Conservation (phyloP, 108 stramenopile species). For the Stephanodiscus triporus region DNA sequence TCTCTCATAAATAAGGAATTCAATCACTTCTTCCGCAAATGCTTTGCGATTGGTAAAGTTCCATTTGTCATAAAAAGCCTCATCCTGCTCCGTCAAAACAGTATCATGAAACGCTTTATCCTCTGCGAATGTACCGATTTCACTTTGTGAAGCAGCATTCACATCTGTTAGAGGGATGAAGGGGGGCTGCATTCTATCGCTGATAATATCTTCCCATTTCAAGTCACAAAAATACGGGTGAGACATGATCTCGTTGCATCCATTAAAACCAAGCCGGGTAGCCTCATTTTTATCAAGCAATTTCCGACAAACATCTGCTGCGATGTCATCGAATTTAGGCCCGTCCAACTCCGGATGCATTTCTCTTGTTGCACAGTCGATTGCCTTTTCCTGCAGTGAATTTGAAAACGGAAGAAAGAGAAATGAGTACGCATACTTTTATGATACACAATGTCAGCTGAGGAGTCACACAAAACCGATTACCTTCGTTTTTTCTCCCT, state of each 20-base stretch:
- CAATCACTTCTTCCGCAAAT: slow-evolving; percentile 84
- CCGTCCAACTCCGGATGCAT: slow-evolving; percentile 86
- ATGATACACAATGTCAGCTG: background rate
- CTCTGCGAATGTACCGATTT: slow-evolving; percentile 84
- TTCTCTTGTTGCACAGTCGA: slow-evolving; percentile 86
- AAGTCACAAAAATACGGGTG: slow-evolving; percentile 90
- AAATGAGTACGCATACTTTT: too few species aligned
- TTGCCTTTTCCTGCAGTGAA: slow-evolving; percentile 76
- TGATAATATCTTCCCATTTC: slow-evolving; percentile 82
- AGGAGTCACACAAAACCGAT: background rate
- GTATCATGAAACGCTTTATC: slow-evolving; percentile 76
- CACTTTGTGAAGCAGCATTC: slow-evolving; percentile 90
- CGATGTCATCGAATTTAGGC: slow-evolving; percentile 67
- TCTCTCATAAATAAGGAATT: slow-evolving; percentile 88
- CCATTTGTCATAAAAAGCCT: slow-evolving; percentile 77
- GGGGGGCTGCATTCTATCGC: slow-evolving; percentile 80
- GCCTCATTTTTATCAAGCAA: slow-evolving; percentile 85
- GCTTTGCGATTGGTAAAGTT: slow-evolving; percentile 83
- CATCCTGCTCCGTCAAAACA: slow-evolving; percentile 71
- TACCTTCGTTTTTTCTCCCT: slow-evolving; percentile 81
- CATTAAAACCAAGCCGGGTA: slow-evolving; percentile 77
- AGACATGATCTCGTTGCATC: slow-evolving; percentile 91
- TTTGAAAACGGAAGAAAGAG: too few species aligned
- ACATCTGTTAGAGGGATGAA: slow-evolving; percentile 91
- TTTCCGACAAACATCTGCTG: slow-evolving; percentile 79